Evolutionary conservation across 2,329 filamentous ascomycete genomes (phyloP).

Genomic region (Periconia digitata): DNA sequence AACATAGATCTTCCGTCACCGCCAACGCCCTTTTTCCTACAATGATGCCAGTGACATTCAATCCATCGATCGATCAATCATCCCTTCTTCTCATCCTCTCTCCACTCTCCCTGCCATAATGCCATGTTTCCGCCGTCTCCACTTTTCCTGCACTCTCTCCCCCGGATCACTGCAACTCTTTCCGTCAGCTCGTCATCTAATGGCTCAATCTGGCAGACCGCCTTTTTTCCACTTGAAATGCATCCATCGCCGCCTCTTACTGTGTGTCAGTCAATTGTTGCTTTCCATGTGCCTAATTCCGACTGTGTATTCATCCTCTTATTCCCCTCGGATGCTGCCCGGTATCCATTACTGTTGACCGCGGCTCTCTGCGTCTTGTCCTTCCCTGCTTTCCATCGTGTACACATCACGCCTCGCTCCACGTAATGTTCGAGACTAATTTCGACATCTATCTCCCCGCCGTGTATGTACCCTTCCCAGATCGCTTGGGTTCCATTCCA

Average conservation of each 20-base stretch:
- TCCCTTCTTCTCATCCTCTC: not conserved
- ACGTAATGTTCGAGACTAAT: not conserved
- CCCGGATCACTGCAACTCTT: not conserved
- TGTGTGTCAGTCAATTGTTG: no score
- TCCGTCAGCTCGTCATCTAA: not conserved
- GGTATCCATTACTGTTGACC: not conserved
- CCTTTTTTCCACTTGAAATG: not conserved
- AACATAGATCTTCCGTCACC: not conserved
- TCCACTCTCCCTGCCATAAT: not conserved
- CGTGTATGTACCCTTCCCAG: not conserved
- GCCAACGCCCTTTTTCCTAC: not conserved
- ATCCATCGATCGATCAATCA: not conserved
- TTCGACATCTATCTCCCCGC: not conserved
- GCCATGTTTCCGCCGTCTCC: not conserved
- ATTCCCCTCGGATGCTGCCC: not conserved
- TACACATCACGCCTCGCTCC: not conserved
- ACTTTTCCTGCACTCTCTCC: not conserved
- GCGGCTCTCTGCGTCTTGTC: not conserved
- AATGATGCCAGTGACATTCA: not conserved
- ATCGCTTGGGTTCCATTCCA: constrained; percentile 25
- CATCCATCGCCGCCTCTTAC: no score
- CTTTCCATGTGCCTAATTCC: no score
- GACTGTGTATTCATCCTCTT: no score
- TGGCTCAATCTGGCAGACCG: not conserved
- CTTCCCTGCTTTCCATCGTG: not conserved